phyloP scores from a whole-genome alignment of 2,329 filamentous ascomycete genomes.

The Cladophialophora immunda region DNA sequence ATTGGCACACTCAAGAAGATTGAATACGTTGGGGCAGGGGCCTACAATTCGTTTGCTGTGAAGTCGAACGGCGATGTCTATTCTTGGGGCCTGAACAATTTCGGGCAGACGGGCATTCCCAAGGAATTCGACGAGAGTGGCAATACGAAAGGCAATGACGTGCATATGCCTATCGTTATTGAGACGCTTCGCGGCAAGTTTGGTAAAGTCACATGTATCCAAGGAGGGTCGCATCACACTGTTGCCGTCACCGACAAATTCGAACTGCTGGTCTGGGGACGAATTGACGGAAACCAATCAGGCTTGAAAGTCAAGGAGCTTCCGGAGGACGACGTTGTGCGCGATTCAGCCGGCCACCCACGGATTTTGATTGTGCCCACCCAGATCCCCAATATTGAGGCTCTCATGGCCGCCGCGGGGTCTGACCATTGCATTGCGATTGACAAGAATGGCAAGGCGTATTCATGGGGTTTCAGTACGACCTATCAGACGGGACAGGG shows the following conservation, averaged over 20 bases:
- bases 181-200: constrained; percentile 65
- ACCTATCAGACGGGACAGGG: constrained; percentile 84
- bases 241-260: constrained; percentile 63
- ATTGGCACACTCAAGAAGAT: constrained; percentile 63
- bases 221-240: constrained; percentile 80
- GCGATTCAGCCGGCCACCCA: constrained; percentile 68
- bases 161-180: constrained; percentile 76
- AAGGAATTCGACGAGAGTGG: constrained; percentile 59
- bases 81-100: constrained; percentile 88
- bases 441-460: constrained; percentile 73
- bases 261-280: constrained; percentile 67
- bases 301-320: constrained; percentile 67
- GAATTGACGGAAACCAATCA: constrained; percentile 67
- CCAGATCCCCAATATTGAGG: constrained; percentile 66
- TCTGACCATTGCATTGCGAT: constrained; percentile 79
- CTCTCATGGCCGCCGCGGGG: constrained; percentile 67
- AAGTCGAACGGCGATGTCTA: constrained; percentile 72
- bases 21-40: constrained; percentile 72
- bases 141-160: constrained; percentile 73
- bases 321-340: constrained; percentile 67
- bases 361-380: constrained; percentile 76
- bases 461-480: constrained; percentile 80
- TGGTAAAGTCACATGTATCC: constrained; percentile 69
- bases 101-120: constrained; percentile 76
- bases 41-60: constrained; percentile 83